Evolutionary conservation across 371 early-diverging fungal genomes (phyloP).

Genomic region (Nematocida parisii): DNA sequence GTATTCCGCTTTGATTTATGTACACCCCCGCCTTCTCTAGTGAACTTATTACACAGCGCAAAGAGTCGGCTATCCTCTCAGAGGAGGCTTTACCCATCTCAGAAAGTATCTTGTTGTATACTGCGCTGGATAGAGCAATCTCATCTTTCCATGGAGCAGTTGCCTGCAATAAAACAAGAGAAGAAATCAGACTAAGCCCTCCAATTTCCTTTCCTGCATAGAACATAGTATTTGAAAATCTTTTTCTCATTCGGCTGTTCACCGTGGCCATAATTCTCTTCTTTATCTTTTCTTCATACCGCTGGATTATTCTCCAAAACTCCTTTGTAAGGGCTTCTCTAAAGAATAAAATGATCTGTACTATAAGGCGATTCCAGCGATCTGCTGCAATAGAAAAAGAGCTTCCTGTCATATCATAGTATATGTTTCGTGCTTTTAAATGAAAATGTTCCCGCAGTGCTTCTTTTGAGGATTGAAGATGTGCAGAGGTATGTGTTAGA

Average conservation of each 20-base stretch:
- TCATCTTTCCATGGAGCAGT: conserved; percentile 32
- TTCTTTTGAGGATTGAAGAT: conserved; percentile 3
- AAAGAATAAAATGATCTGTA: conserved; percentile 27
- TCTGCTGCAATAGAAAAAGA: conserved; percentile 31
- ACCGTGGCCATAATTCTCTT: conserved; percentile 84
- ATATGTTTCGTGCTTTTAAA: background rate
- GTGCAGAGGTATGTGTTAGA: background rate
- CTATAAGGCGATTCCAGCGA: conserved; percentile 36
- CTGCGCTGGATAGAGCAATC: background rate
- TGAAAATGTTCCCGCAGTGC: background rate
- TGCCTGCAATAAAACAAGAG: background rate
- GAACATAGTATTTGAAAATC: conserved; percentile 94
- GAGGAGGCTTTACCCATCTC: background rate
- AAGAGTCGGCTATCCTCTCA: background rate
- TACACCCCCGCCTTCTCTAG: background rate
- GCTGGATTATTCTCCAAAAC: conserved; percentile 1
- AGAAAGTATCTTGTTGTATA: conserved; percentile 11
- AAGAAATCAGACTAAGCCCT: conserved; percentile 86
- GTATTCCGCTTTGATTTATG: conserved; percentile 5
- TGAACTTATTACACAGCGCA: background rate
- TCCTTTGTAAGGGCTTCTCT: conserved; percentile 73
- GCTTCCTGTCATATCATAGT: background rate
- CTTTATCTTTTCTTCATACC: conserved; percentile 12
- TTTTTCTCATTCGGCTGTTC: conserved; percentile 93
- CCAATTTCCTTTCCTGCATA: conserved; percentile 86